Conservation (phyloP, 306 rosid genomes). For the Corylus heterophylla region DNA sequence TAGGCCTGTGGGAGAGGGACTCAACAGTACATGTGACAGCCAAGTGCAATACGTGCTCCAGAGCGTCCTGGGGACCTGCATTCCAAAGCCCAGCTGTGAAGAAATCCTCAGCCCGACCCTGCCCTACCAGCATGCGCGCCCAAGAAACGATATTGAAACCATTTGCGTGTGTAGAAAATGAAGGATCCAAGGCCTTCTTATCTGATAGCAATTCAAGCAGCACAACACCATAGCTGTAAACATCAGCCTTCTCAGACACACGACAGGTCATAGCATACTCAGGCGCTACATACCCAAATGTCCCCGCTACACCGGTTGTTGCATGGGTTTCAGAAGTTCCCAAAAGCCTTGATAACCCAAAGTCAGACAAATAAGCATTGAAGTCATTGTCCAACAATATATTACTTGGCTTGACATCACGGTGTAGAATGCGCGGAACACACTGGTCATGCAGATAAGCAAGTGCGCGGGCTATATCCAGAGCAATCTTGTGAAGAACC, state of each 20-base stretch:
- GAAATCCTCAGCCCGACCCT: slow-evolving; percentile 79
- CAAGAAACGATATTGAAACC: slow-evolving; percentile 92
- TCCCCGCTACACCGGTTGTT: slow-evolving; percentile 97
- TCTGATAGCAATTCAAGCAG: slow-evolving; percentile 88
- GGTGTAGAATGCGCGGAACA: slow-evolving; percentile 88
- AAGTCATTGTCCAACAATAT: slow-evolving; percentile 79
- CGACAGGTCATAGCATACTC: slow-evolving; percentile 98
- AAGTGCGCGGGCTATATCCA: slow-evolving; percentile 84
- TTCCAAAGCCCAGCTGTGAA: slow-evolving; percentile 84
- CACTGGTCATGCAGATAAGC: slow-evolving; percentile 87
- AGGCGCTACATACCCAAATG: slow-evolving; percentile 93
- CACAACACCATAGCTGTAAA: slow-evolving; percentile 92
- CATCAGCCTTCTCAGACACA: slow-evolving; percentile 92
- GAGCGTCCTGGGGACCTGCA: slow-evolving; percentile 71
- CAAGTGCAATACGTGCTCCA: slow-evolving; percentile 74
- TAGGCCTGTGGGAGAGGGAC: slow-evolving; percentile 80
- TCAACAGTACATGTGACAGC: slow-evolving; percentile 89
- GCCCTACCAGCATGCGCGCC: slow-evolving; percentile 80
- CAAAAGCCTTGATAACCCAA: slow-evolving; percentile 86
- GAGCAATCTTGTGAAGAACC: slow-evolving; percentile 85
- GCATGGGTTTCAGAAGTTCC: slow-evolving; percentile 98
- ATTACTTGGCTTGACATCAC: slow-evolving; percentile 93
- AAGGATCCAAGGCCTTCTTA: slow-evolving; percentile 90
- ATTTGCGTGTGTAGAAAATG: slow-evolving; percentile 75
- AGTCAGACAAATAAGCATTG: slow-evolving; percentile 87